Conservation (phyloP, 192 early-diverging fungal species). For the Geosiphon pyriformis region DNA sequence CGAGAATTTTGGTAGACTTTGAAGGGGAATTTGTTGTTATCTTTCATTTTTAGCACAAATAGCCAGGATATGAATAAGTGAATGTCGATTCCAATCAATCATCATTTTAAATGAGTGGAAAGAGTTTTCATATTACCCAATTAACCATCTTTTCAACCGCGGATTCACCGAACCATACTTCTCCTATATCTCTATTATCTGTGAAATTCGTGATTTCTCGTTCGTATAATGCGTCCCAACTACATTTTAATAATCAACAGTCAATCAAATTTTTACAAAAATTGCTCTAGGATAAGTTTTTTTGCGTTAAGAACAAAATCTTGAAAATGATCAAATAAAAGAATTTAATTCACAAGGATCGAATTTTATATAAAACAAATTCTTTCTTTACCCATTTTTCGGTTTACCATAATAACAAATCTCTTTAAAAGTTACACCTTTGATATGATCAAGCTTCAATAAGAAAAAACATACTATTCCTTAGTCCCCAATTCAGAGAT, state of each 20-base stretch:
- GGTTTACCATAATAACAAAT: too few relatives aligned
- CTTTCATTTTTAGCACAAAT: neutral
- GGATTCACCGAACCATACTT: conserved; percentile 88
- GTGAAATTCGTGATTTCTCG: conserved; percentile 76
- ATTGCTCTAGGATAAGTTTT: neutral
- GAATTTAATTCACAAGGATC: too few relatives aligned
- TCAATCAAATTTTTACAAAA: neutral
- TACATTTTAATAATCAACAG: conserved; percentile 19
- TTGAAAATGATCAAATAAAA: too few relatives aligned
- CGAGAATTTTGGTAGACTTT: conserved; percentile 53
- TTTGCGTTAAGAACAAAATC: too few relatives aligned
- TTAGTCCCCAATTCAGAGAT: conserved; percentile 58
- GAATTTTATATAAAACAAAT: too few relatives aligned
- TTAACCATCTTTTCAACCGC: conserved; percentile 79
- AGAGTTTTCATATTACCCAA: conserved; percentile 57
- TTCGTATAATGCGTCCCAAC: conserved; percentile 82
- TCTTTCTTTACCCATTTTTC: too few relatives aligned
- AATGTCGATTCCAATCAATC: neutral
- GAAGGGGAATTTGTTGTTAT: conserved; percentile 21
- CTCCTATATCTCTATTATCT: conserved; percentile 83
- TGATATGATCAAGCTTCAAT: neutral
- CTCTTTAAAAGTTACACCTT: too few relatives aligned
- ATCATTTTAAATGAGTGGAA: conserved; percentile 32
- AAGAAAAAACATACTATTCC: conserved; percentile 43
- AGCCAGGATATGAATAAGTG: neutral